Evolutionary conservation across 176 grass and related monocot genomes (phyloP), one percentile per base, ranked within the genome.

Genomic region (Themeda triandra): DNA sequence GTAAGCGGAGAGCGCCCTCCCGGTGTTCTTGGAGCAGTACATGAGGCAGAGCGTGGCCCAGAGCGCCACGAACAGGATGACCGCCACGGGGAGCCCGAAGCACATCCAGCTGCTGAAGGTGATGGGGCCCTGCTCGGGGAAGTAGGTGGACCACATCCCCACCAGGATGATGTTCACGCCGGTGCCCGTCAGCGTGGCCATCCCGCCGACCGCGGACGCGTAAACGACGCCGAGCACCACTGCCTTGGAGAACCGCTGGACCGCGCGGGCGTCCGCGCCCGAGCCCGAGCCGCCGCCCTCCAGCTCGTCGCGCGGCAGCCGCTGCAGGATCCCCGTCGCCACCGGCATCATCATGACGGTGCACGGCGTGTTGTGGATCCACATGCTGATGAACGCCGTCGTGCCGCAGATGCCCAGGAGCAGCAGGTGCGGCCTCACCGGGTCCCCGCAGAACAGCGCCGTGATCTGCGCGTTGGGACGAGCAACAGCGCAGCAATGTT

Each of bases 271-370:
- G 92, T 37, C 44, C 13, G 69, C 49, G 19, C 18, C 59, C 1
- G 10, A 8, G 28, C 1, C 36, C 6, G 36, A 39, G 36, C 36
- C 36, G 39, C 85, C 63, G 24, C 23, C 63, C n/a, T 24, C 79
- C 12, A 56, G 30, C 48, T 76, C 45, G 48, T 69, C 79, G 30
- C 46, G 63, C 27, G 96, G 96, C 8, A 99, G 21, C 66, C 96
- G 66, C 81, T 98, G 92, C 63, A 98, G 92, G 42, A 98, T 91
- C 24, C 95, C 95, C 21, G 84, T 97, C 6, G 90, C 94, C 17
- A 97, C 92, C 4, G 88, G 92, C 69, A 93, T 95, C 92, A 98
- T 98, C 95, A 98, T 98, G 65, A 98, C 82, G 2, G 95, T 86
- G 39, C 92, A 86, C 0, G 95, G 48, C 60, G 95, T 98, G 92